phyloP scores from a whole-genome alignment of 345 rosid genomes.

The Moricandia arvensis region DNA sequence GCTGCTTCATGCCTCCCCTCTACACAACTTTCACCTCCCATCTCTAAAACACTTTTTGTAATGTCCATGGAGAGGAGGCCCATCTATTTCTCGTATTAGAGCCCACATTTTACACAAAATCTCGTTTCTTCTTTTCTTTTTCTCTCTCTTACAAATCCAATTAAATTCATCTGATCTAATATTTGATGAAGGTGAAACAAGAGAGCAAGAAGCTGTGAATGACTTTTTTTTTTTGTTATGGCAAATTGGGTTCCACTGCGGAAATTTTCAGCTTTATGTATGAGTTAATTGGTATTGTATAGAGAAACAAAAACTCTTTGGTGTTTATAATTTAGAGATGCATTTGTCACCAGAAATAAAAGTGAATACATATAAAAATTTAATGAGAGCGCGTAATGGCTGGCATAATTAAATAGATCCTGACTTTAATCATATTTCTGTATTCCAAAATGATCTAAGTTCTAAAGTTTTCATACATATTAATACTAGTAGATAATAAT shows the following conservation, averaged over 20 bases:
- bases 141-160: not conserved
- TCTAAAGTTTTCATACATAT: too few relatives aligned
- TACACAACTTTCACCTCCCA: constrained; percentile 35
- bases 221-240: not conserved
- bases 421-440: too few relatives aligned
- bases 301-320: not conserved
- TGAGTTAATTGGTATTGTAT: not conserved
- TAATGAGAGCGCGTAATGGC: not conserved
- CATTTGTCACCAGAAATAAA: not conserved
- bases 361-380: not conserved
- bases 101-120: not conserved
- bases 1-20: constrained; percentile 43
- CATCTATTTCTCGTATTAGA: not conserved
- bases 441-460: too few relatives aligned
- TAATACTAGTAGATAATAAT: too few relatives aligned
- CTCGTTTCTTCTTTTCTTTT: not conserved
- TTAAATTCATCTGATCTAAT: not conserved
- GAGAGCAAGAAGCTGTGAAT: not conserved
- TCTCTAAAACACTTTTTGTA: constrained; percentile 10
- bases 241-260: not conserved
- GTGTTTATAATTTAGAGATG: not conserved
- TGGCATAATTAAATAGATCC: not conserved
- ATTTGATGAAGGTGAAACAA: not conserved
- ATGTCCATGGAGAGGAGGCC: not conserved
- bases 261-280: not conserved